A percentile compares a stretch with the other conserved stretches of the same genome.
Conservation (phyloP, 345 rosid species). For the Balakata baccata region DNA sequence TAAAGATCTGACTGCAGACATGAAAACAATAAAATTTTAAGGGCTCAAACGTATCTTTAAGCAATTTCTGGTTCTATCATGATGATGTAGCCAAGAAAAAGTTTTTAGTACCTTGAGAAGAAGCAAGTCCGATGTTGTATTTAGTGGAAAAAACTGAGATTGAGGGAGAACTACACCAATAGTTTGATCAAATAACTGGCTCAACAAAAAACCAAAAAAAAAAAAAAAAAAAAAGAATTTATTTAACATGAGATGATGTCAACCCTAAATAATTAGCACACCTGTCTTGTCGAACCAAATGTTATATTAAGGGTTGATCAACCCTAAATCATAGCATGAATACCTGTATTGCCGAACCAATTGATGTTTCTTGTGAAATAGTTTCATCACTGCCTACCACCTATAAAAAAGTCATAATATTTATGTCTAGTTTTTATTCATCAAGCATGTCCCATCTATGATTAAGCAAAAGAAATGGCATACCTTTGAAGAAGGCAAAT, state of each 20-base stretch:
- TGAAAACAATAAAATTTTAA: background rate
- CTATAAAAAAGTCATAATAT: conserved; percentile 15
- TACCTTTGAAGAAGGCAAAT: conserved; percentile 36
- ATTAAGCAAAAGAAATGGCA: background rate
- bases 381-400: conserved; percentile 18
- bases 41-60: background rate
- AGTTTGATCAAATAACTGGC: conserved; percentile 43
- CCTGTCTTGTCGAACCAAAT: conserved; percentile 35
- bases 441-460: background rate
- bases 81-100: background rate
- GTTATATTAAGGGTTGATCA: background rate
- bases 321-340: background rate
- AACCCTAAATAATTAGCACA: conserved; percentile 12
- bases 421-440: conserved; percentile 1
- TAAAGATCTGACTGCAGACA: conserved; percentile 61
- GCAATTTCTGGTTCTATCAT: conserved; percentile 10
- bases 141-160: conserved; percentile 42
- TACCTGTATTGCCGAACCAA: conserved; percentile 42
- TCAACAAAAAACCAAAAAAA: conserved; percentile 12
- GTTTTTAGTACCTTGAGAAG: conserved; percentile 45
- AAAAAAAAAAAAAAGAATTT: background rate
- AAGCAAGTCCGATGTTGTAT: conserved; percentile 53
- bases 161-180: conserved; percentile 44
- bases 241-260: conserved; percentile 9
- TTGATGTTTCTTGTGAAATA: conserved; percentile 26